Base-by-base conservation (phyloP, 306 rosid genomes). In the Prunus persica region DNA sequence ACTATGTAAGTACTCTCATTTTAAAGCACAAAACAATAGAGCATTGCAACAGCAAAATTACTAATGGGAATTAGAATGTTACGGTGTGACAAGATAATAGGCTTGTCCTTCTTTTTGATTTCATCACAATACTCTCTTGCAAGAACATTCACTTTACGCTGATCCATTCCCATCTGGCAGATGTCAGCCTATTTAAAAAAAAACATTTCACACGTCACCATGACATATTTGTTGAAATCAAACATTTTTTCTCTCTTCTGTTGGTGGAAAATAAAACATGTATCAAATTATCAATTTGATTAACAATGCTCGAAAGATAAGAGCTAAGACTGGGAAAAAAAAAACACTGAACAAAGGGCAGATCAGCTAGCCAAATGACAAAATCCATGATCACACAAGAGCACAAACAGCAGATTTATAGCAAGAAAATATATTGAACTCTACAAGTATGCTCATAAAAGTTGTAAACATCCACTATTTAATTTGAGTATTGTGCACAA, bases 151-250 rank as follows among this genome's bases (percentile, higher is more conserved):
- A 91, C 97, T 85, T 94, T 87, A 51, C 95, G 88, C 69, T 94
- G 96, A 85, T 92, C 97, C 97, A 90, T 90, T 87, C 97, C 98
- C 84, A 94, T 43, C 82, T 92, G 98, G 91, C 97, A 92, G 70
- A 94, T 94, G 81, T 94, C 95, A 5, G 97, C 97, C 97, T 94
- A 57, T 83, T 28, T 45, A 51, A 77, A 11, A 50, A 50, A 65
- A 57, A 41, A 66, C 32, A 8, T 47, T 14, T 14, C 20, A 41
- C 38, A 57, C 27, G 3, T 72, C 24, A 72, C 32, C 24, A 46
- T 15, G 30, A 30, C 4, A 1, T 32, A 32, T 49, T 4, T 24
- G 43, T 25, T 16, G 15, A 67, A 67, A 47, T 72, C 56, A 41
- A 38, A 56, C 18, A 72, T 54, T 5, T 34, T 71, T 20, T 55